These are phyloP conservation scores for Hondaea fermentalgiana DNA, from an alignment of 108 stramenopile species.

Conservation along the genomic window DNA sequence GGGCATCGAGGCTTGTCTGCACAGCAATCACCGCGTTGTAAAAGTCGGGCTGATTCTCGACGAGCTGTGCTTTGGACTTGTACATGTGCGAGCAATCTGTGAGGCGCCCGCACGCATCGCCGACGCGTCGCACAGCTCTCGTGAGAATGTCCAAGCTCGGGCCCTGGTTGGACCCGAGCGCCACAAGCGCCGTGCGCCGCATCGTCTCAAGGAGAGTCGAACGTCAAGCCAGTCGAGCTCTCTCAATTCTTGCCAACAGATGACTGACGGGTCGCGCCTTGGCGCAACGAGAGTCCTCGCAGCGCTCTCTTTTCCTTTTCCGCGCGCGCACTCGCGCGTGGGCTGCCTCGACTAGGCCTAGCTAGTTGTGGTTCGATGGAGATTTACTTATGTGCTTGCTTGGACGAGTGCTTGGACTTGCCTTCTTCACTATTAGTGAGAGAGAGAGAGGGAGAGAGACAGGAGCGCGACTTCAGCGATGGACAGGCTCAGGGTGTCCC, in stretches of 20 bases:
- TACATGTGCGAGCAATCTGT: conserved; percentile 64
- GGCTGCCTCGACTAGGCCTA: too few species aligned
- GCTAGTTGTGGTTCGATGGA: too few species aligned
- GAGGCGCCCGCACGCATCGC: conserved; percentile 27
- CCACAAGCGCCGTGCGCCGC: not conserved
- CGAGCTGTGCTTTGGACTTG: conserved; percentile 70
- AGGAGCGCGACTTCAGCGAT: not conserved
- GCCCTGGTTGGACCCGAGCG: not conserved
- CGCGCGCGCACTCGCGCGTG: too few species aligned
- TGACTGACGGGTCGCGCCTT: too few species aligned
- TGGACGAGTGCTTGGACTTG: not conserved
- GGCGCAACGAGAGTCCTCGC: too few species aligned
- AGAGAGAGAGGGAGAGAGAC: not conserved
- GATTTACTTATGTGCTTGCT: not conserved
- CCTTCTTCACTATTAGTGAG: not conserved
- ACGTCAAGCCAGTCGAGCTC: too few species aligned
- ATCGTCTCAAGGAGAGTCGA: not conserved
- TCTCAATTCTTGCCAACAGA: too few species aligned
- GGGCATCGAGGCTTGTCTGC: conserved; percentile 45
- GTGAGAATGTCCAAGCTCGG: not conserved
- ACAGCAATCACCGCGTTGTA: conserved; percentile 70
- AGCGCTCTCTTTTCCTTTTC: too few species aligned
- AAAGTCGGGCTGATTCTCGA: conserved; percentile 70
- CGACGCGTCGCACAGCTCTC: conserved; percentile 20
- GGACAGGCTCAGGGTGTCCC: too few species aligned